Evolutionary conservation across 192 early-diverging fungal genomes (phyloP).

Genomic region (Phlyctochytrium bullatum): DNA sequence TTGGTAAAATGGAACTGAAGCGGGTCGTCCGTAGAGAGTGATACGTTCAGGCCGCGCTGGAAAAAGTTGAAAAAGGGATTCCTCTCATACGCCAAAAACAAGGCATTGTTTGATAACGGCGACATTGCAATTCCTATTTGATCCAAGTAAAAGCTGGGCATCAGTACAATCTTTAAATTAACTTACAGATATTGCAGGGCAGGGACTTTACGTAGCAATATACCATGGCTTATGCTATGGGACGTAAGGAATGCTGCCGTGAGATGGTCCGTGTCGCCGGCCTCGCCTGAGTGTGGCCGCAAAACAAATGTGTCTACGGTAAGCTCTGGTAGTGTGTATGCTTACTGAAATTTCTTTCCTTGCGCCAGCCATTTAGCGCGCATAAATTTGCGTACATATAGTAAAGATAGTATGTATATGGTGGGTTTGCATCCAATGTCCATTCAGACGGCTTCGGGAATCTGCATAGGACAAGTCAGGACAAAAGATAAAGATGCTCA

Average conservation of each 20-base stretch:
- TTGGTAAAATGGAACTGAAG: slow-evolving; percentile 96
- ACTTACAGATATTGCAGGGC: slow-evolving; percentile 83
- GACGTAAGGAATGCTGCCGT: slow-evolving; percentile 84
- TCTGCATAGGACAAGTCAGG: background rate
- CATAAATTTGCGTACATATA: slow-evolving; percentile 87
- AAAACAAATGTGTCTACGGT: slow-evolving; percentile 84
- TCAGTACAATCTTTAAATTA: background rate
- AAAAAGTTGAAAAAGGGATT: slow-evolving; percentile 90
- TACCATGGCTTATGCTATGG: slow-evolving; percentile 88
- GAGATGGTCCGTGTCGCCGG: slow-evolving; percentile 92
- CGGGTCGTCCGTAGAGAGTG: slow-evolving; percentile 92
- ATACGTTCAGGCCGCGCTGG: slow-evolving; percentile 90
- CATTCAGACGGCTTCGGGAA: slow-evolving; percentile 40
- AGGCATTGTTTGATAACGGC: slow-evolving; percentile 93
- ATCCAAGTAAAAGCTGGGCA: slow-evolving; percentile 74
- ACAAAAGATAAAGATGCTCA: slow-evolving; percentile 34
- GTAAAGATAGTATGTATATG: slow-evolving; percentile 92
- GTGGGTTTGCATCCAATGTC: slow-evolving; percentile 69
- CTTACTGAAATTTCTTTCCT: slow-evolving; percentile 70
- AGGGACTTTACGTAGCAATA: slow-evolving; percentile 89
- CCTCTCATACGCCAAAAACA: slow-evolving; percentile 90
- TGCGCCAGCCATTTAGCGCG: slow-evolving; percentile 76
- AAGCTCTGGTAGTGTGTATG: slow-evolving; percentile 16
- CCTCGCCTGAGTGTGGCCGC: slow-evolving; percentile 92
- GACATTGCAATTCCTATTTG: slow-evolving; percentile 98